Base-by-base conservation (phyloP, 345 rosid genomes). In the Aegle marmelos region DNA sequence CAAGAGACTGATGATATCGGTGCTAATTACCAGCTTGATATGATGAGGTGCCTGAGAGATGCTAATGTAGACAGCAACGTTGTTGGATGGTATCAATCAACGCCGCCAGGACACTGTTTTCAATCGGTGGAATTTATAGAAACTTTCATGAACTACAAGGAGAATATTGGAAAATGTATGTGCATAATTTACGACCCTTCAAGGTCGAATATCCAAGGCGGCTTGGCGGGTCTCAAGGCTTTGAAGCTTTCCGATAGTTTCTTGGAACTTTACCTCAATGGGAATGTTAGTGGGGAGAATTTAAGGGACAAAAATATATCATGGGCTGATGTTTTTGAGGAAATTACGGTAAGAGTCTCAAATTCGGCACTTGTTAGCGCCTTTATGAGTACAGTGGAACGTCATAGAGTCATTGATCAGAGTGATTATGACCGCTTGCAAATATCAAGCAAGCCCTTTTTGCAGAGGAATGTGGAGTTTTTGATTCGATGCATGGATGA, bases 61-160 rank as follows among this genome's bases (percentile, higher is more conserved):
- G 98, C 92, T 76, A 96, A 96, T 79, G 99, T 92, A 33, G 98
- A 96, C 83, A 96, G 92, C 82, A 96, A 92, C 84, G 94, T 98
- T 7, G 98, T 96, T 65, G 99, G 99, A 50, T 96, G 99, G 99
- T 97, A 97, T 78, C 99, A 97, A 60, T 97, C 99, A 64, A 97
- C 95, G 25, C 83, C 94, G 83, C 83, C 92, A 19, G 98, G 99
- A 36, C 17, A 0, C 17, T 91, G 93, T 11, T 97, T 88, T 79
- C 99, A 97, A 83, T 91, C 94, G 0, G 97, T 90, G 37, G 98
- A 97, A 82, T 84, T 97, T 80, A 94, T 97, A 24, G 98, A 97
- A 85, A 97, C 99, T 45, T 97, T 93, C 83, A 91, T 91, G 99
- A 97, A 97, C 80, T 97, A 93, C 84, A 97, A 93, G 96, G 98